phyloP scores from a whole-genome alignment of 352 stramenopile genomes.

The Thalassiosira oceanica region DNA sequence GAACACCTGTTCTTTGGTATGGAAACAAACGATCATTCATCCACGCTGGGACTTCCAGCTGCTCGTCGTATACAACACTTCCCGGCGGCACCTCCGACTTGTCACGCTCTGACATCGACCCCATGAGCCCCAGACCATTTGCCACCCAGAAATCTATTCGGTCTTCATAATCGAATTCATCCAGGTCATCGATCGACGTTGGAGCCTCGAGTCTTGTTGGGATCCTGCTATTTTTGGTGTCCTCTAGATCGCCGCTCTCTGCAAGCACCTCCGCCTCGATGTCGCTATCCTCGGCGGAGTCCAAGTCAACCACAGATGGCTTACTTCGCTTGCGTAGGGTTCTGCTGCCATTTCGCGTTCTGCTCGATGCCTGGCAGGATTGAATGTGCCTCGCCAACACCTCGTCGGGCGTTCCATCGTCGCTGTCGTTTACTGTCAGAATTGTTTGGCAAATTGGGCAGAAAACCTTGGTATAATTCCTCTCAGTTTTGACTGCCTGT shows the following conservation, averaged over 20 bases:
- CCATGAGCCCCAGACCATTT: slow-evolving; percentile 60
- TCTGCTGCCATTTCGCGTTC: slow-evolving; percentile 14
- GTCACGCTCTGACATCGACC: slow-evolving; percentile 68
- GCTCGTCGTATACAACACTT: slow-evolving; percentile 52
- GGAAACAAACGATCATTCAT: slow-evolving; percentile 85
- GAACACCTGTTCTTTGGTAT: slow-evolving; percentile 92
- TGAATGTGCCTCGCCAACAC: slow-evolving; percentile 56
- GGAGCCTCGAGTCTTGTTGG: no score
- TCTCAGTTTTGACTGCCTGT: slow-evolving; percentile 3
- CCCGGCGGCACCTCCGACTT: slow-evolving; percentile 52
- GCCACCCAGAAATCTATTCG: slow-evolving; percentile 74
- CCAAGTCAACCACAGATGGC: slow-evolving; percentile 16
- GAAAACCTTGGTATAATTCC: slow-evolving; percentile 40
- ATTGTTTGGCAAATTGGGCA: slow-evolving; percentile 38
- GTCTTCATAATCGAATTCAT: slow-evolving; percentile 76
- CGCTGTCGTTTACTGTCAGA: slow-evolving; percentile 19
- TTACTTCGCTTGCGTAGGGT: slow-evolving; percentile 32
- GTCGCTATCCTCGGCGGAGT: slow-evolving; percentile 3
- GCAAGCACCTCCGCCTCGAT: slow-evolving; percentile 5
- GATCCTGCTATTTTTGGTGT: no score
- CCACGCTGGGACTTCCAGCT: slow-evolving; percentile 72
- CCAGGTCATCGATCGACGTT: slow-evolving; percentile 61
- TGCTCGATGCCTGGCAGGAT: slow-evolving; percentile 45
- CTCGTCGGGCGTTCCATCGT: slow-evolving; percentile 30
- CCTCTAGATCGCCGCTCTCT: neutral